Percentiles rank a stretch among this genome's conserved stretches.
These are phyloP conservation scores for Helianthus annuus DNA, from an alignment of 129 eudicot genomes.

Conservation along the genomic window HanXRQr2.0-SUNRISE NC_035442.2:20991221-20991720, in stretches of 20 bases:
- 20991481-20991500: not conserved
- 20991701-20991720: no score
- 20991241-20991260: not conserved
- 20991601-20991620: no score
- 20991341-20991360: conserved; percentile 57
- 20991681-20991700: no score
- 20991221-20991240: not conserved
- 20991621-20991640: no score
- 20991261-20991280: not conserved
- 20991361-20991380: conserved; percentile 52
- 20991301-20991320: not conserved
- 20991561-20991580: not conserved
- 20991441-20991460: conserved; percentile 10
- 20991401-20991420: conserved; percentile 8
- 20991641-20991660: no score
- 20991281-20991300: not conserved
- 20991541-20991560: not conserved
- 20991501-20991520: not conserved
- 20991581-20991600: no score
- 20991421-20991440: conserved; percentile 12
- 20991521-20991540: not conserved
- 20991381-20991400: conserved; percentile 2
- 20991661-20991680: no score
- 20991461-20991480: not conserved
- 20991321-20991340: conserved; percentile 22